Evolutionary conservation across 164 flowering plant genomes (phyloP).

Genomic region (Piper longum): DNA sequence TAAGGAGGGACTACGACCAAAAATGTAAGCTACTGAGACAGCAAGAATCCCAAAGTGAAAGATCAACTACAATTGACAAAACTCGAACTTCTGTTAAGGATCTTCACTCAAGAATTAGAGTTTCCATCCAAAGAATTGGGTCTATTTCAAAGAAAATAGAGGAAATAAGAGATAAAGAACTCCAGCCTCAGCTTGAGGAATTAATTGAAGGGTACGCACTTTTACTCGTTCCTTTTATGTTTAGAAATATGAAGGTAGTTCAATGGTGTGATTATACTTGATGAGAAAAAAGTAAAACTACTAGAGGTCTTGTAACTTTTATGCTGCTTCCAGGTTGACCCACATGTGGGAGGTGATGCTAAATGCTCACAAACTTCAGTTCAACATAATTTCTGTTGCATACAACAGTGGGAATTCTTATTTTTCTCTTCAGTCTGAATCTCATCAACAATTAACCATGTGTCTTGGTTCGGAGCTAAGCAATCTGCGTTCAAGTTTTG

Average conservation of each 20-base stretch:
- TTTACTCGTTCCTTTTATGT: background rate
- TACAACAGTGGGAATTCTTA: constrained; percentile 25
- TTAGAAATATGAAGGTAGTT: background rate
- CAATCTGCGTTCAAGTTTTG: constrained; percentile 45
- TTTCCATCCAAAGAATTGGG: constrained; percentile 76
- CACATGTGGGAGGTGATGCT: constrained; percentile 91
- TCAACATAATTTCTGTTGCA: constrained; percentile 40
- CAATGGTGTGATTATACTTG: background rate
- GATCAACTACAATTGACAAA: constrained; percentile 36
- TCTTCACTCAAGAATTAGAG: constrained; percentile 75
- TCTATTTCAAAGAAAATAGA: constrained; percentile 83
- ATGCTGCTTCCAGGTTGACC: constrained; percentile 36
- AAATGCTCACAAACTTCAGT: constrained; percentile 68
- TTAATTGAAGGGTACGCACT: constrained; percentile 69
- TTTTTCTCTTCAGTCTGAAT: constrained; percentile 44
- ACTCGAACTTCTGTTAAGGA: constrained; percentile 87
- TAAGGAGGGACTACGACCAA: constrained; percentile 59
- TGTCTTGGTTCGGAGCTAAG: constrained; percentile 43
- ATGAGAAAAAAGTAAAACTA: background rate
- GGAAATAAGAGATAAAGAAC: constrained; percentile 82
- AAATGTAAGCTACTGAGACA: constrained; percentile 57
- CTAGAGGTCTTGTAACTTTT: background rate
- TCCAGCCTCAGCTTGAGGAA: constrained; percentile 95
- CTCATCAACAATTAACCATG: constrained; percentile 42
- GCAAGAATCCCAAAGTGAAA: constrained; percentile 53